Evolutionary conservation across 306 rosid genomes (phyloP), one percentile per base, ranked within the genome.

Genomic region (Quercus alba): DNA sequence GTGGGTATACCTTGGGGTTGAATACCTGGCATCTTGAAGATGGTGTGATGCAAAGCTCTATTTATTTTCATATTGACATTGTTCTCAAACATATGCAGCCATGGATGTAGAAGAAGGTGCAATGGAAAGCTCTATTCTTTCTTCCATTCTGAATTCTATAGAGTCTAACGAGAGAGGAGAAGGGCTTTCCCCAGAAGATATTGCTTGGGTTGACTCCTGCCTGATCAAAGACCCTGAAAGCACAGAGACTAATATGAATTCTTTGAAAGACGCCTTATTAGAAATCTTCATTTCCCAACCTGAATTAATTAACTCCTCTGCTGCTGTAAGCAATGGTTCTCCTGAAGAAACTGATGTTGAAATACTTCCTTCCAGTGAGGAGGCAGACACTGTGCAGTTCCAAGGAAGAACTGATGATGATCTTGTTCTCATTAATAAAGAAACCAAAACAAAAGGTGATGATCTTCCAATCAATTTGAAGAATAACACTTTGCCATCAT

Each of bases 201-300:
- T 80, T 75, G 92, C 88, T 54, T 91, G 97, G 98, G 83, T 67
- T 58, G 92, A 93, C 82, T 93, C 98, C 69, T 91, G 92, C 80
- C 85, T 93, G 52, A 35, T 73, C 31, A 78, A 75, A 17, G 87
- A 83, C 6, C 62, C 81, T 19, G 85, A 83, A 17, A 44, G 30
- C 76, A 61, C 83, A 23, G 87, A 85, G 73, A 75, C 72, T 63
- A 64, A 76, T 57, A 91, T 93, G 94, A 30, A 33, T 57, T 87
- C 92, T 78, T 46, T 93, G 77, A 78, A 75, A 80, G 85, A 85
- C 75, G 94, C 90, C 79, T 74, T 91, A 35, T 82, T 88, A 63
- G 94, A 93, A 17, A 89, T 90, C 49, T 74, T 91, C 54, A 74
- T 78, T 78, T 83, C 90, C 56, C 80, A 82, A 56, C 25, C 88